A percentile compares a stretch with the other conserved stretches of the same genome.
Conservation (phyloP, 129 eudicot genomes). For the Tagetes patula region DNA sequence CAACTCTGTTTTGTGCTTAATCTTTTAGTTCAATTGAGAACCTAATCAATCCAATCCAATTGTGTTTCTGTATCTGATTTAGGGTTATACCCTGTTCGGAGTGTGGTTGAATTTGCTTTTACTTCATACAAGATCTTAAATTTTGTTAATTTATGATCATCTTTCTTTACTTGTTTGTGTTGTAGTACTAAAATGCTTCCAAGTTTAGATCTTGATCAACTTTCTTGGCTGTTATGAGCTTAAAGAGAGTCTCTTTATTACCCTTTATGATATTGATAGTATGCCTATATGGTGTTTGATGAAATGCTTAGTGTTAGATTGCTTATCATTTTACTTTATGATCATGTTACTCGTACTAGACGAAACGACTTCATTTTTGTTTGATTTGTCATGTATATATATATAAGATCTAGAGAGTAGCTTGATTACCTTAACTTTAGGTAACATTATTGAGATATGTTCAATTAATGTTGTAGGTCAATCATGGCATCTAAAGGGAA, state of each 20-base stretch:
- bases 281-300: conserved; percentile 20
- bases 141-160: not conserved
- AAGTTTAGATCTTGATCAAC: conserved; percentile 2
- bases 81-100: conserved; percentile 1
- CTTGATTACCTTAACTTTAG: conserved; percentile 1
- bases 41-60: conserved; percentile 10
- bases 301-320: not conserved
- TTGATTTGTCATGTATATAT: conserved; percentile 10
- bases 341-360: not conserved
- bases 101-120: conserved; percentile 2
- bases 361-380: conserved; percentile 3
- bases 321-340: not conserved
- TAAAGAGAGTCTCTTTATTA: too few relatives aligned
- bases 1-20: conserved; percentile 14
- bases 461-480: conserved; percentile 38
- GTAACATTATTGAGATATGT: conserved; percentile 5
- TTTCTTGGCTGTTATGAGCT: not conserved
- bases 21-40: not conserved
- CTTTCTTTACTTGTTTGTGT: not conserved
- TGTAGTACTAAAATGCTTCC: not conserved
- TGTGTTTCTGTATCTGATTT: conserved; percentile 5
- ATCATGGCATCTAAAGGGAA: conserved; percentile 63
- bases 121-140: conserved; percentile 15
- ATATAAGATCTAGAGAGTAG: not conserved
- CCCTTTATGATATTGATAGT: not conserved